Base-by-base conservation (phyloP, 495 filamentous ascomycete species). In the Tuber umbilicatum region DNA sequence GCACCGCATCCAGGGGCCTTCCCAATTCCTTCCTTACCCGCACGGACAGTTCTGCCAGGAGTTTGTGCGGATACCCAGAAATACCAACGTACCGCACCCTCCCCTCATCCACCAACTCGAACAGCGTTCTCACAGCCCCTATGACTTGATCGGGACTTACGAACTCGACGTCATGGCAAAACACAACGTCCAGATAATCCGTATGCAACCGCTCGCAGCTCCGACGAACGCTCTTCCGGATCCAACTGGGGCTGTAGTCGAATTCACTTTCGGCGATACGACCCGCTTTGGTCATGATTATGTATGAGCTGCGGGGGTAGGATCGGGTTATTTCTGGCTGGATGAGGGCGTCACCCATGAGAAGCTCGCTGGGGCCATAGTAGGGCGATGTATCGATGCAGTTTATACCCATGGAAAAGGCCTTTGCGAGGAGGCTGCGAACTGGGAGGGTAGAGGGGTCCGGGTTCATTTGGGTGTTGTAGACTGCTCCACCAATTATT, bases 331-430 rank as follows among this genome's bases (percentile, higher is more conserved):
- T 64, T 35, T 87, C 37, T 89, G 83, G 40, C 89, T 88, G 70
- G 88, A 85, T 35, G 45, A 98, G 88, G 12, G 94, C 94, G 64
- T 86, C 86, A 79, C 94, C 94, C 71, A 98, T 90, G 55, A 97
- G 88, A 72, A 88, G 85, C 82, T 97, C 94, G 10, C 93, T 92
- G n/a, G 94, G 94, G 4, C 94, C 94, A 83, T 97, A 98, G 87
- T 98, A 98, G 0, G 94, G 94, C 1, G 91, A 94, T 17, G 94
- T 97, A 84, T 98, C 94, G 84, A 98, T 97, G 74, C 92, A 93
- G 68, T 87, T 88, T 74, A 97, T 86, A 50, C 93, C 93, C 68
- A 89, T 87, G 27, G 86, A 83, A 16, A 97, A 86, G 5, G 94
- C 93, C 74, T 88, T 88, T 68, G 90, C 86, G 69, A 98, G 89